Conservation (phyloP, 2,329 filamentous ascomycete genomes). For the Colletotrichum abscissum region DNA sequence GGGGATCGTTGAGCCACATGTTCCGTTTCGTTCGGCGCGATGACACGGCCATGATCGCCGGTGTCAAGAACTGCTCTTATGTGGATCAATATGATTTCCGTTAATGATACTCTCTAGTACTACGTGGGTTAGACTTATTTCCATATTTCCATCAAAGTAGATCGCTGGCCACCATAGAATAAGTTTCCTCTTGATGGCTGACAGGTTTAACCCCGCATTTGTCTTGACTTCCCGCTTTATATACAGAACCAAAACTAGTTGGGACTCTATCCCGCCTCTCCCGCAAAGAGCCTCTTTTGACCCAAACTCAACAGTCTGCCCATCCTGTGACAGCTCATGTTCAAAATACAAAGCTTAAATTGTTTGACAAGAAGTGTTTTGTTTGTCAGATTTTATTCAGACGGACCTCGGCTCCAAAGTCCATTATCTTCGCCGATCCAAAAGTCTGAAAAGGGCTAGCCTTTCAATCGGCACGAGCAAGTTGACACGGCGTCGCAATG, state of each 20-base stretch:
- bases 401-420: not conserved
- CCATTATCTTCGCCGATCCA: not conserved
- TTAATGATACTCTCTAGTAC: too few relatives aligned
- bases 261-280: not conserved
- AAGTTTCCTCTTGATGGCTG: not conserved
- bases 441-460: not conserved
- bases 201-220: not conserved
- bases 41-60: not conserved
- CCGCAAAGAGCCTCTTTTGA: not conserved
- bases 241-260: not conserved
- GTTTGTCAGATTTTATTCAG: not conserved
- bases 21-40: not conserved
- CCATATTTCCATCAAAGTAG: too few relatives aligned
- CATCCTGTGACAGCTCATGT: not conserved
- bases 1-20: not conserved
- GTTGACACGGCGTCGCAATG: too few relatives aligned
- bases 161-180: not conserved
- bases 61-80: not conserved
- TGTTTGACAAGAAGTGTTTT: not conserved
- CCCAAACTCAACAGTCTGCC: not conserved
- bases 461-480: not conserved
- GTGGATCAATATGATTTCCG: not conserved
- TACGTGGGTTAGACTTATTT: too few relatives aligned
- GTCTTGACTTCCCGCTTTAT: not conserved
- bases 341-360: not conserved